Base-by-base conservation (phyloP, 164 flowering plant genomes). In the Vitis rotundifolia region DNA sequence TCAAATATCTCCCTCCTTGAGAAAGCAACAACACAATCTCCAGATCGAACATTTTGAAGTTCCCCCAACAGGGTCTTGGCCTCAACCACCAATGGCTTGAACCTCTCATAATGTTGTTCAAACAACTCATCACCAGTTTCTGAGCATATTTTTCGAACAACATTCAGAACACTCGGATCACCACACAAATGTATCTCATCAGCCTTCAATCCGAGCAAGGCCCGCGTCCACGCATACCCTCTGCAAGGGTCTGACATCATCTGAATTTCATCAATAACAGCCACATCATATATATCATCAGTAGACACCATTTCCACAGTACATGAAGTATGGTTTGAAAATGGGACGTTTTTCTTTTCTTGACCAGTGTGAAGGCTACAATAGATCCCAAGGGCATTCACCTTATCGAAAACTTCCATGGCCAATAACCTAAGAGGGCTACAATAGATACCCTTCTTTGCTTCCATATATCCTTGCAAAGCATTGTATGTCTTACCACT, bases 161-260 rank as follows among this genome's bases (percentile, higher is more conserved):
- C 78, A 50, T 82, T 57, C n/a, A 90, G 71, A 70, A 91, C 99
- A 79, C 97, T 94, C 6, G 99, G 99, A 67, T 94, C 98, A 5
- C 99, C 99, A 80, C 99, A 94, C 18, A 92, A 68, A 83, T 94
- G 99, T 58, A 94, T 89, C 84, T 94, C 99, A 75, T 94, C 98
- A 31, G 99, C 97, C 70, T 86, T 90, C 68, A 94, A 72, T 16
- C 99, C 98, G 57, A 94, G 95, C 74, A 94, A 72, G 8, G 98
- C 98, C 18, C 97, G 69, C 11, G 97, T 91, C 99, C 99, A 92
- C 56, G 99, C 99, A 79, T 80, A 88, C 13, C 99, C 99, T 78
- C 99, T 81, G 52, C 19, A 76, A 9, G 84, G 77, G 72, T 94
- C 98, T 14, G 97, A 82, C 92, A 94, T 84, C 99, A 92, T 94